Evolutionary conservation across 306 rosid genomes (phyloP).

Genomic region (Citrullus mucosospermus): DNA sequence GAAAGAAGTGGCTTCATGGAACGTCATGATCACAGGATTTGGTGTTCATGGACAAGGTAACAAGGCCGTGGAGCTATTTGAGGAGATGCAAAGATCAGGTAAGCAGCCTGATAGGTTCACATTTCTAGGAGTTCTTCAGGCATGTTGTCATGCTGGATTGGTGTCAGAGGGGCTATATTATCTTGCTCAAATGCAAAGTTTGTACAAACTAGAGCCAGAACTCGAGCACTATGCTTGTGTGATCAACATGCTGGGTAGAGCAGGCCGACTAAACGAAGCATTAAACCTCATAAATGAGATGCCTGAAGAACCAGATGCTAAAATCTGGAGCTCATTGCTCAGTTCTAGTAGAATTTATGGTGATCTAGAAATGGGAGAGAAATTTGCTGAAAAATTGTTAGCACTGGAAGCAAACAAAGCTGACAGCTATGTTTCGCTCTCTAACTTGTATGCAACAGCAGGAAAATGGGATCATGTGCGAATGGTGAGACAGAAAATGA

Average conservation of each 20-base stretch:
- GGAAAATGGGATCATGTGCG: constrained; percentile 73
- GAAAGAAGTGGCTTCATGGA: constrained; percentile 58
- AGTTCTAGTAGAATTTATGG: constrained; percentile 58
- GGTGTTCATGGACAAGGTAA: constrained; percentile 69
- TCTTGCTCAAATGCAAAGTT: constrained; percentile 43
- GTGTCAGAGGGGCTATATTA: constrained; percentile 47
- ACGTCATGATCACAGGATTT: constrained; percentile 62
- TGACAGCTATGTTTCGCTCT: constrained; percentile 52
- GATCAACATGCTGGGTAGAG: constrained; percentile 69
- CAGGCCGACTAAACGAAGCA: constrained; percentile 57
- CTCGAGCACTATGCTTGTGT: constrained; percentile 74
- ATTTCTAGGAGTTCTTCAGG: constrained; percentile 58
- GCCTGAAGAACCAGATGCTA: constrained; percentile 62
- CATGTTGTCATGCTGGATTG: constrained; percentile 74
- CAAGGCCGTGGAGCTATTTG: constrained; percentile 54
- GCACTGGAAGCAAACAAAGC: constrained; percentile 47
- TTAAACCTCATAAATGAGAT: constrained; percentile 40
- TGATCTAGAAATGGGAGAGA: constrained; percentile 44
- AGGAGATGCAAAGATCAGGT: constrained; percentile 37
- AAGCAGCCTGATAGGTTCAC: constrained; percentile 55
- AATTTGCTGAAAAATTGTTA: constrained; percentile 32
- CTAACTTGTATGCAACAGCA: constrained; percentile 56
- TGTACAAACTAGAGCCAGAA: constrained; percentile 41
- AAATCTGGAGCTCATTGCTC: constrained; percentile 76
- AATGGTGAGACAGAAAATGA: constrained; percentile 51